Percentiles rank a stretch among this genome's conserved stretches.
Conservation (phyloP, 2,329 filamentous ascomycete species). For the Stagonosporopsis vannaccii region DNA sequence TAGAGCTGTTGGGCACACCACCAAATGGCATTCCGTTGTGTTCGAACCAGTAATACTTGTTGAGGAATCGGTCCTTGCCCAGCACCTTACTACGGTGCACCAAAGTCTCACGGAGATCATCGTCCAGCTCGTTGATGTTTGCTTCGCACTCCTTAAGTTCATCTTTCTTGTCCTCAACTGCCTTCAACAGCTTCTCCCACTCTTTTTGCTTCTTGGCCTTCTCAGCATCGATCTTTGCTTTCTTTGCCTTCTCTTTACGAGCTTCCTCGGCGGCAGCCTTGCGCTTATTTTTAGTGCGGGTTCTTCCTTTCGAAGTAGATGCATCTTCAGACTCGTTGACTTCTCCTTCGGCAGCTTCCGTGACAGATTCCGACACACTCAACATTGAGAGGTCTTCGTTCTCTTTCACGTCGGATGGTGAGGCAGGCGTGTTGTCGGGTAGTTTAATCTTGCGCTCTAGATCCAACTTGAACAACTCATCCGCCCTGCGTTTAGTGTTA, state of each 20-base stretch:
- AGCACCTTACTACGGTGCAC: constrained; percentile 88
- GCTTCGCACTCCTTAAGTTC: constrained; percentile 82
- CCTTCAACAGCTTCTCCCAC: constrained; percentile 84
- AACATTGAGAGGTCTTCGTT: constrained; percentile 67
- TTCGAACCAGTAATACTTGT: constrained; percentile 99
- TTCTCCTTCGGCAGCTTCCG: constrained; percentile 69
- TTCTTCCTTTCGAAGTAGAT: constrained; percentile 67
- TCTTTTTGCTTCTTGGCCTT: constrained; percentile 80
- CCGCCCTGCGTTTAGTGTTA: constrained; percentile 59
- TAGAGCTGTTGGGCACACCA: constrained; percentile 87
- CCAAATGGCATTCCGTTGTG: constrained; percentile 97
- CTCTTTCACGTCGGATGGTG: constrained; percentile 58
- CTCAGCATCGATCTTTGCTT: constrained; percentile 64
- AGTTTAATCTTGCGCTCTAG: constrained; percentile 76
- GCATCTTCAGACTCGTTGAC: constrained; percentile 63
- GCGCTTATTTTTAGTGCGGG: constrained; percentile 70
- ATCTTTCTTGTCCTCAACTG: constrained; percentile 87
- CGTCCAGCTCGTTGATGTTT: constrained; percentile 84
- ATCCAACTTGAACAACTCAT: constrained; percentile 74
- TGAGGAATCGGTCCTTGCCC: constrained; percentile 96
- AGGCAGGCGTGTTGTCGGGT: constrained; percentile 74
- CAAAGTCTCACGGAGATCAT: constrained; percentile 91
- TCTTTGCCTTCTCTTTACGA: constrained; percentile 72
- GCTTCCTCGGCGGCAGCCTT: constrained; percentile 72
- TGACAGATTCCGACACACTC: constrained; percentile 64